Percentiles rank a stretch among this genome's conserved stretches.
Conservation (phyloP, 306 rosid genomes). For the Astragalus glycyphyllos region DNA sequence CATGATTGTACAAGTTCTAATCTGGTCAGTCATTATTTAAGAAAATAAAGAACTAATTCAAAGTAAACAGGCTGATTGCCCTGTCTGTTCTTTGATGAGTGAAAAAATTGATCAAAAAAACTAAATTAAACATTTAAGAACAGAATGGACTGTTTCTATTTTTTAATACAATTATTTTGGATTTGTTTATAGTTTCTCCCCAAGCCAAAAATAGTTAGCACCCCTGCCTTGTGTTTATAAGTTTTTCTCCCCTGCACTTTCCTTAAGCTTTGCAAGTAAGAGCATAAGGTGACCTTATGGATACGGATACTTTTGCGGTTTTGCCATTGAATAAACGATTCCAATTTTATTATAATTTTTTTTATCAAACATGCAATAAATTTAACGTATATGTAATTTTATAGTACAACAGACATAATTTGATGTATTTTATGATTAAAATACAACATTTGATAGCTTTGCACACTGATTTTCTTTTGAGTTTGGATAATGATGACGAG, state of each 20-base stretch:
- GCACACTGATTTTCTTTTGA: constrained; percentile 32
- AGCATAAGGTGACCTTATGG: neutral
- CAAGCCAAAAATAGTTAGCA: constrained; percentile 18
- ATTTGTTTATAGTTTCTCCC: constrained; percentile 30
- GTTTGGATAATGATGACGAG: constrained; percentile 12
- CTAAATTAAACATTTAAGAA: constrained; percentile 32
- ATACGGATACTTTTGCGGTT: neutral
- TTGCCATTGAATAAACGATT: neutral
- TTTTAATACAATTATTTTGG: constrained; percentile 2
- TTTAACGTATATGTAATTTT: constrained; percentile 21
- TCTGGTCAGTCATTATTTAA: constrained; percentile 20
- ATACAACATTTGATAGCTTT: constrained; percentile 25
- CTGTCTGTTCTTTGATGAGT: constrained; percentile 14
- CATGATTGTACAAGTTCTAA: constrained; percentile 30
- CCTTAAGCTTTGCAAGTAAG: constrained; percentile 9
- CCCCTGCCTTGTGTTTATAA: constrained; percentile 26
- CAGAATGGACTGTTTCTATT: constrained; percentile 9
- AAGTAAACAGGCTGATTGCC: constrained; percentile 18
- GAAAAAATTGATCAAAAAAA: constrained; percentile 33
- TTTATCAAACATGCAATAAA: constrained; percentile 6
- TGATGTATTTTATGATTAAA: constrained; percentile 20
- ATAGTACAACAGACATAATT: constrained; percentile 17
- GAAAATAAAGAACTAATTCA: constrained; percentile 14
- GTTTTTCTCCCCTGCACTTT: constrained; percentile 4
- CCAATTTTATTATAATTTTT: constrained; percentile 8